Percentiles rank a stretch among this genome's conserved stretches.
Conservation (phyloP, 495 filamentous ascomycete genomes). For the Staphylotrichum tortipilum region DNA sequence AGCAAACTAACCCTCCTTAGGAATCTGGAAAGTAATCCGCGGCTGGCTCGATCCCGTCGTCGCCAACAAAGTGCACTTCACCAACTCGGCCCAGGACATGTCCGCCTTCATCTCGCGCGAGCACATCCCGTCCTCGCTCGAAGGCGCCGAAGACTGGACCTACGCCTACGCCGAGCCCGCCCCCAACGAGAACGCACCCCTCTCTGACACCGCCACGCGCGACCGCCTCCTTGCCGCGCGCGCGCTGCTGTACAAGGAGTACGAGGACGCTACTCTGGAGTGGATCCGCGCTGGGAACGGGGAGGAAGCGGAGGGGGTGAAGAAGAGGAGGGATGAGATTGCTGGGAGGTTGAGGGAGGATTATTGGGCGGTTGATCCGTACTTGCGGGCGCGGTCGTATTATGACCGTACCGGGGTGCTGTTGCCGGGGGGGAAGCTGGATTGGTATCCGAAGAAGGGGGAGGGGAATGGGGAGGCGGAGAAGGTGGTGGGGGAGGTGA, state of each 20-base stretch:
- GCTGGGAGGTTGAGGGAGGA: slow-evolving; percentile 56
- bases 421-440: slow-evolving; percentile 51
- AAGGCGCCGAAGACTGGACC: slow-evolving; percentile 71
- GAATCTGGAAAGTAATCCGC: slow-evolving; percentile 80
- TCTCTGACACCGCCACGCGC: slow-evolving; percentile 58
- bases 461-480: slow-evolving; percentile 23
- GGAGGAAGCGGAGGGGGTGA: slow-evolving; percentile 28
- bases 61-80: slow-evolving; percentile 90
- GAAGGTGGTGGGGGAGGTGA: slow-evolving; percentile 30
- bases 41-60: slow-evolving; percentile 98
- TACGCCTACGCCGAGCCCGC: slow-evolving; percentile 74
- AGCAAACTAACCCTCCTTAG: slow-evolving; percentile 26
- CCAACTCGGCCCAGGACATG: slow-evolving; percentile 70
- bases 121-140: slow-evolving; percentile 71
- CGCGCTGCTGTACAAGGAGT: slow-evolving; percentile 53
- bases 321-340: slow-evolving; percentile 42
- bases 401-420: slow-evolving; percentile 72
- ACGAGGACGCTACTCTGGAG: slow-evolving; percentile 58
- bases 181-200: slow-evolving; percentile 58
- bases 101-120: slow-evolving; percentile 61
- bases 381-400: slow-evolving; percentile 59
- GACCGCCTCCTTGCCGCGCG: slow-evolving; percentile 52
- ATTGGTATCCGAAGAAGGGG: slow-evolving; percentile 69
- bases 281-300: slow-evolving; percentile 48
- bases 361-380: slow-evolving; percentile 81